Conservation (phyloP, 225 moss, liverwort and hornwort species). For the Physcomitrium patens region DNA sequence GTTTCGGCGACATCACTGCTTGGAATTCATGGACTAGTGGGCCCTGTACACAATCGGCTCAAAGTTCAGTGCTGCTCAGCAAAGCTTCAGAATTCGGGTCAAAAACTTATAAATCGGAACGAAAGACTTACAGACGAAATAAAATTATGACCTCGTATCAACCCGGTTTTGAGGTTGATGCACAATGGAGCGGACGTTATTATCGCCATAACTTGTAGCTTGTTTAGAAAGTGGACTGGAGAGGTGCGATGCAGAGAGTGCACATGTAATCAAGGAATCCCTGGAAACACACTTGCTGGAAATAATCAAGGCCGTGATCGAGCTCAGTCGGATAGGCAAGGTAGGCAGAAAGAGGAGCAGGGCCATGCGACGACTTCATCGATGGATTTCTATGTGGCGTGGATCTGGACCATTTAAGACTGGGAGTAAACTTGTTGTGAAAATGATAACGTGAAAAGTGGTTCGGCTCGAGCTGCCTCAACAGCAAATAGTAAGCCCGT, state of each 20-base stretch:
- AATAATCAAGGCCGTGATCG: constrained; percentile 63
- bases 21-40: no score
- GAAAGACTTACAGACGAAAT: no score
- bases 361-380: constrained; percentile 48
- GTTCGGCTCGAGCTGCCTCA: constrained; percentile 35
- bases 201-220: no score
- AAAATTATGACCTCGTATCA: no score
- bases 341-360: constrained; percentile 47
- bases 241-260: constrained; percentile 71
- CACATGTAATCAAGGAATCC: constrained; percentile 68
- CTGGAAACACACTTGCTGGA: constrained; percentile 75
- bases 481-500: constrained; percentile 44
- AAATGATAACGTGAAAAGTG: no score
- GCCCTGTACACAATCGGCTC: no score
- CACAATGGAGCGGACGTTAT: no score
- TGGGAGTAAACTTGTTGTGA: constrained; percentile 89
- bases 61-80: no score
- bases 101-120: no score
- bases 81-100: no score
- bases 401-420: constrained; percentile 71
- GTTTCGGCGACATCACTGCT: no score
- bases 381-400: constrained; percentile 81
- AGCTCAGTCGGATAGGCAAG: constrained; percentile 64
- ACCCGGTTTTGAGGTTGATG: no score
- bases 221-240: constrained; percentile 74